Percentiles rank a stretch among this genome's conserved stretches.
Evolutionary conservation across 2,329 filamentous ascomycete genomes (phyloP).

Genomic region (Chrysosporium keratinophilum): DNA sequence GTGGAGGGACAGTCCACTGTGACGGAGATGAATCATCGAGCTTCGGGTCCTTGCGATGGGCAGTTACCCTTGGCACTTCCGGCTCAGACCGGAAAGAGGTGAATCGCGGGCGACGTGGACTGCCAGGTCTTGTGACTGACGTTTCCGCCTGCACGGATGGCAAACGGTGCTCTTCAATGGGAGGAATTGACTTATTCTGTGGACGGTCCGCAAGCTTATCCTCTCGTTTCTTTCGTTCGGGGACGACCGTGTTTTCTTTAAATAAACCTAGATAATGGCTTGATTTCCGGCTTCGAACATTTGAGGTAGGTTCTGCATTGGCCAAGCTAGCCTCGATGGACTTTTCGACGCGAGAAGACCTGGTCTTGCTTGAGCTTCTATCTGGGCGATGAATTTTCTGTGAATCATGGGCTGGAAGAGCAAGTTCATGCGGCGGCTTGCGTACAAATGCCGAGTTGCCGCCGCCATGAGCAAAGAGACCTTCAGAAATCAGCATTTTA

Average conservation of each 20-base stretch:
- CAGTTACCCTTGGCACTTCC: neutral
- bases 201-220: slow-evolving; percentile 30
- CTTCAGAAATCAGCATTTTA: slow-evolving; percentile 5
- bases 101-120: slow-evolving; percentile 3
- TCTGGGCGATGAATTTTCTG: slow-evolving; percentile 1
- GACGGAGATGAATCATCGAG: neutral
- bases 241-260: slow-evolving; percentile 46
- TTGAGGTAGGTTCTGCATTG: slow-evolving; percentile 44
- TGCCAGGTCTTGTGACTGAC: slow-evolving; percentile 1
- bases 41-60: neutral
- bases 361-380: slow-evolving; percentile 29
- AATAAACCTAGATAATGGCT: slow-evolving; percentile 57
- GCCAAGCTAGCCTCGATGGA: slow-evolving; percentile 54
- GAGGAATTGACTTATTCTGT: neutral
- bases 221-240: slow-evolving; percentile 43
- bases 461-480: slow-evolving; percentile 1
- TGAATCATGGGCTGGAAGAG: neutral
- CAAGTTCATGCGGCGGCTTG: slow-evolving; percentile 1
- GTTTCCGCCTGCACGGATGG: neutral
- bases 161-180: neutral
- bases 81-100: slow-evolving; percentile 5
- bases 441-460: slow-evolving; percentile 1
- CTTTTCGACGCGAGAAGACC: slow-evolving; percentile 45
- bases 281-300: slow-evolving; percentile 54
- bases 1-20: slow-evolving; percentile 1